phyloP scores from a whole-genome alignment of 106 monocot genomes.

The Triglochin maritima region DNA sequence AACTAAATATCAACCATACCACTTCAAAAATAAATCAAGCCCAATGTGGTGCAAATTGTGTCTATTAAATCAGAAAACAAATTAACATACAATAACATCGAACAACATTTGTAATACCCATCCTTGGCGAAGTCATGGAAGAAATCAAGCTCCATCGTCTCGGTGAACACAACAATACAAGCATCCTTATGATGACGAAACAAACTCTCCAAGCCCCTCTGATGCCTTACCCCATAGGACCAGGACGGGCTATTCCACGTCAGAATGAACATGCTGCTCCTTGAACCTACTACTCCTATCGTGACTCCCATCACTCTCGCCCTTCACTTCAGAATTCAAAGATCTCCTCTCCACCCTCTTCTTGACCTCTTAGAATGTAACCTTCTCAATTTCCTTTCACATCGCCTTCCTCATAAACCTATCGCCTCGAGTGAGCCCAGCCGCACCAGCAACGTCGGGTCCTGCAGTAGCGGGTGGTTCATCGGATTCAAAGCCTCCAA shows the following conservation, averaged over 20 bases:
- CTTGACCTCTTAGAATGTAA: constrained; percentile 12
- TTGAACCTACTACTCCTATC: background rate
- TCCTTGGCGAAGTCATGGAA: constrained; percentile 73
- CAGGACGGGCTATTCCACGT: constrained; percentile 89
- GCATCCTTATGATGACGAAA: constrained; percentile 73
- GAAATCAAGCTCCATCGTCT: constrained; percentile 81
- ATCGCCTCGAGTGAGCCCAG: constrained; percentile 51
- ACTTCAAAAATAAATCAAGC: background rate
- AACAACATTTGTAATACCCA: constrained; percentile 34
- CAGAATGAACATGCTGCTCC: constrained; percentile 6
- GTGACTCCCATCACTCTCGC: background rate
- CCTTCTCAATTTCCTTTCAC: constrained; percentile 53
- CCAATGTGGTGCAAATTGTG: background rate
- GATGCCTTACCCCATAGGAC: constrained; percentile 69
- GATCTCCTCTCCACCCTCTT: constrained; percentile 26
- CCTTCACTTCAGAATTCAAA: constrained; percentile 13
- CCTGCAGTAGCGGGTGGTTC: constrained; percentile 84
- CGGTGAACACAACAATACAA: constrained; percentile 72
- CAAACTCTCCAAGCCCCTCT: constrained; percentile 78
- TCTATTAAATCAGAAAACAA: background rate
- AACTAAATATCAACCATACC: background rate
- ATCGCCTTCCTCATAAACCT: constrained; percentile 46
- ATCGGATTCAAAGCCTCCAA: constrained; percentile 59
- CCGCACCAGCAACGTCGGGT: constrained; percentile 52
- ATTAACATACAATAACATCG: background rate